These are phyloP conservation scores for Colletotrichum noveboracense DNA, from an alignment of 2,329 filamentous ascomycete genomes.

Conservation along the genomic window DNA sequence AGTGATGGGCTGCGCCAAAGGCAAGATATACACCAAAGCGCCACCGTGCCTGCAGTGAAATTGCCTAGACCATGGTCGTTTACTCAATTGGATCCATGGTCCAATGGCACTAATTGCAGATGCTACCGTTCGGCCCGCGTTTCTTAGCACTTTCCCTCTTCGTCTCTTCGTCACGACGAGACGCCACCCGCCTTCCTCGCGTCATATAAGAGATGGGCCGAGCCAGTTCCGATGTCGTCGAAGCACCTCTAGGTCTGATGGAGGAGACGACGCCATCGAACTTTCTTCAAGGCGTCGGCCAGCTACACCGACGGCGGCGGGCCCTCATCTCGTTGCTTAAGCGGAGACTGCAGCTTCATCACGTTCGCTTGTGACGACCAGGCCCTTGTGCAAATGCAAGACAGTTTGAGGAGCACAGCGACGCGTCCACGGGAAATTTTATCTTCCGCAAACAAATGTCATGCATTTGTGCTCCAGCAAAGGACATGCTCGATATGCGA, in stretches of 20 bases:
- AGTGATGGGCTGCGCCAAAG: neutral
- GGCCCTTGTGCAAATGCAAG: conserved; percentile 1
- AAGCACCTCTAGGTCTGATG: neutral
- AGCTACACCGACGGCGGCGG: neutral
- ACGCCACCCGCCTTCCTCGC: conserved; percentile 1
- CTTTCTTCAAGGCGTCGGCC: neutral
- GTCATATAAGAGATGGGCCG: neutral
- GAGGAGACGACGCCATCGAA: neutral
- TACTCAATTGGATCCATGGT: neutral
- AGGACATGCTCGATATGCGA: neutral
- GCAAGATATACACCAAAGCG: neutral
- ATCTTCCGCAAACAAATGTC: neutral
- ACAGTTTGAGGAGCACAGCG: neutral
- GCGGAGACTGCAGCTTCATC: conserved; percentile 12
- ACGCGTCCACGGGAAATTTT: neutral
- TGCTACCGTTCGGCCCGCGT: conserved; percentile 3
- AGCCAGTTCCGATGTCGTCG: neutral
- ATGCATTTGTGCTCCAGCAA: neutral
- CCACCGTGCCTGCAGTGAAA: neutral
- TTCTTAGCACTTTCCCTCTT: neutral
- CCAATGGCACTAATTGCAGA: neutral
- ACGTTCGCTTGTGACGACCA: conserved; percentile 6
- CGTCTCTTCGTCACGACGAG: neutral
- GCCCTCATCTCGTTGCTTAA: neutral
- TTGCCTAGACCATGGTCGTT: neutral